Evolutionary conservation across 352 stramenopile genomes (phyloP), one percentile per base, ranked within the genome.

Genomic region (Globisporangium acanthophoron): DNA sequence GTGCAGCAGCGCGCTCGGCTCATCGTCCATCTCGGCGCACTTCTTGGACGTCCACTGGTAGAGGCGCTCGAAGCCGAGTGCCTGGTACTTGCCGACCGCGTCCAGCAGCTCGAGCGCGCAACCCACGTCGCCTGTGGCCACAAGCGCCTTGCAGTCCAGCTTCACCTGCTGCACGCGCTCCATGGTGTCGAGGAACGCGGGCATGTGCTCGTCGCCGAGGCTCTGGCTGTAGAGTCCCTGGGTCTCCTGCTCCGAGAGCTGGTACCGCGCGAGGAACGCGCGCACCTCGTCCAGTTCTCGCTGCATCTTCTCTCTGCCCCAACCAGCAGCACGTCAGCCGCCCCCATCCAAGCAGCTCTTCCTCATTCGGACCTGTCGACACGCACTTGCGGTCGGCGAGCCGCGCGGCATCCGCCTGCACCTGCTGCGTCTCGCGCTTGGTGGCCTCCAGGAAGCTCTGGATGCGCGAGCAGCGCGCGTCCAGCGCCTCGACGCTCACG

Each of bases 1-100:
- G 61, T 92, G 81, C 50, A 96, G 57, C 53, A 78, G 54, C 18
- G 58, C 70, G 61, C 73, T 88, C 11, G 83, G 76, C 48, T 95
- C 84, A 46, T 61, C 67, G 15, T 88, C 78, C 35, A 93, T 71
- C 48, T 86, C 68, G 5, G 66, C 69, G 61, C 89, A 96, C 37
- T 94, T 85, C 27, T 65, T 73, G 13, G 88, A 77, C 5, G 94
- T 88, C 90, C 90, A 97, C 29, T 85, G 64, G 67, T 96, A 97
- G 55, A 97, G 61, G 20, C 76, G 59, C 59, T 96, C 80, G 56
- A 94, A 96, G 0, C 86, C 90, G n/a, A 70, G 64, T 52, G 95
- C 87, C 46, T 96, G 85, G 65, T 92, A 82, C 59, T 81, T 81
- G 37, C 78, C 76, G 21, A 97, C 73, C 0, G 74, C 58, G 39